Evolutionary conservation across 2,329 filamentous ascomycete species (phyloP).

Genomic region (Diaporthe caulivora): DNA sequence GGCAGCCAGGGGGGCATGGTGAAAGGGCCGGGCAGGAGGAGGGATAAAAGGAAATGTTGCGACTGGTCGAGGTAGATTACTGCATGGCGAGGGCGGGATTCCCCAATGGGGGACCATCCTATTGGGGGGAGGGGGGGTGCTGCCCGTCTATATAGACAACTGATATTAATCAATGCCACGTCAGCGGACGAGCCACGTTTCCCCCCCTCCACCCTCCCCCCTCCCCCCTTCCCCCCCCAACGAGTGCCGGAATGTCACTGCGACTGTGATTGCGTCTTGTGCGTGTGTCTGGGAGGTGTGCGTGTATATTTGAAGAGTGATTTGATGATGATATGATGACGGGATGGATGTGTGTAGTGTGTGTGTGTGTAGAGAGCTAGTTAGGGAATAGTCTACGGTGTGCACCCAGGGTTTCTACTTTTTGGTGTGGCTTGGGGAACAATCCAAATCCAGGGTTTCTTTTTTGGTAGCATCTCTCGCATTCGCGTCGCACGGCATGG

Average conservation of each 20-base stretch:
- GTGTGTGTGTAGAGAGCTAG: too few species aligned
- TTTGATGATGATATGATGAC: neutral
- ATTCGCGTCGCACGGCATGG: neutral
- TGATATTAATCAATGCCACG: slow-evolving; percentile 22
- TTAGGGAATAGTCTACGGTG: too few species aligned
- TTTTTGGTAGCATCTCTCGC: neutral
- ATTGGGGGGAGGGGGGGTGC: neutral
- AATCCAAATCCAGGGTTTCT: neutral
- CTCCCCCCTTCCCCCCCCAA: too few species aligned
- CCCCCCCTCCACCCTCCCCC: too few species aligned
- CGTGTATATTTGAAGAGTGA: neutral
- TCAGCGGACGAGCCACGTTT: slow-evolving; percentile 29
- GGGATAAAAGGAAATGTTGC: slow-evolving; percentile 16
- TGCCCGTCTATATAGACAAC: slow-evolving; percentile 11
- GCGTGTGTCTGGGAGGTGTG: neutral
- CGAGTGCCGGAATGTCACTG: slow-evolving; percentile 15
- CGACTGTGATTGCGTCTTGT: neutral
- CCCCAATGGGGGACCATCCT: neutral
- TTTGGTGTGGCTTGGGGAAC: too few species aligned
- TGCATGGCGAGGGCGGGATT: neutral
- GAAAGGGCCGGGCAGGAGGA: neutral
- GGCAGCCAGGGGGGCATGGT: slow-evolving; percentile 4
- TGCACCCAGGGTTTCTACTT: too few species aligned
- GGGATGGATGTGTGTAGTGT: neutral
- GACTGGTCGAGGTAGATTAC: slow-evolving; percentile 1